Conservation (phyloP, 805 yeast species). For the Alloascoidea hylecoeti region DNA sequence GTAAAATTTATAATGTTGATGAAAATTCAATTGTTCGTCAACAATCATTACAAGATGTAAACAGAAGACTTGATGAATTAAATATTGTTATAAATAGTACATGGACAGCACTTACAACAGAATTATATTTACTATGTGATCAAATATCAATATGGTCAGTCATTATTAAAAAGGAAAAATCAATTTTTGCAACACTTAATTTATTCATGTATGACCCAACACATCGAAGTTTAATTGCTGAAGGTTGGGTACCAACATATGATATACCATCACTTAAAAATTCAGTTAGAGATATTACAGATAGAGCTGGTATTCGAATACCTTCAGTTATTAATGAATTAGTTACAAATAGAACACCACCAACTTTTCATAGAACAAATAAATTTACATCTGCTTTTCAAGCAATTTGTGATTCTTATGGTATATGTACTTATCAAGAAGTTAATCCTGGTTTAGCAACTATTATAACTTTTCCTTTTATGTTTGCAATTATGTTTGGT, state of each 20-base stretch:
- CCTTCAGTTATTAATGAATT: slow-evolving; percentile 43
- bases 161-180: slow-evolving; percentile 36
- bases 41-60: slow-evolving; percentile 21
- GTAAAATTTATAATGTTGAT: slow-evolving; percentile 43
- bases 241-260: slow-evolving; percentile 59
- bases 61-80: slow-evolving; percentile 29
- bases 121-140: slow-evolving; percentile 46
- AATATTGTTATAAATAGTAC: slow-evolving; percentile 32
- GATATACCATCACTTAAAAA: slow-evolving; percentile 32
- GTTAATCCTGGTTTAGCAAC: slow-evolving; percentile 68
- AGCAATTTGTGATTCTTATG: slow-evolving; percentile 62
- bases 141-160: slow-evolving; percentile 51
- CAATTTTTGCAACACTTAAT: slow-evolving; percentile 45
- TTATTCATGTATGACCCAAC: slow-evolving; percentile 54
- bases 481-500: slow-evolving; percentile 80
- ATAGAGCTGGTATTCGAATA: slow-evolving; percentile 15
- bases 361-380: slow-evolving; percentile 57
- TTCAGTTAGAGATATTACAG: slow-evolving; percentile 25
- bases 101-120: slow-evolving; percentile 44
- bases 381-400: slow-evolving; percentile 61
- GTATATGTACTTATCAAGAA: slow-evolving; percentile 62
- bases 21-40: slow-evolving; percentile 22
- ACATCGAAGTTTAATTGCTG: slow-evolving; percentile 53
- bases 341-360: slow-evolving; percentile 53
- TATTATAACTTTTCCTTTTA: slow-evolving; percentile 62